These are phyloP conservation scores for Cyamopsis tetragonoloba DNA, from an alignment of 306 rosid species.

Conservation along the genomic window DNA sequence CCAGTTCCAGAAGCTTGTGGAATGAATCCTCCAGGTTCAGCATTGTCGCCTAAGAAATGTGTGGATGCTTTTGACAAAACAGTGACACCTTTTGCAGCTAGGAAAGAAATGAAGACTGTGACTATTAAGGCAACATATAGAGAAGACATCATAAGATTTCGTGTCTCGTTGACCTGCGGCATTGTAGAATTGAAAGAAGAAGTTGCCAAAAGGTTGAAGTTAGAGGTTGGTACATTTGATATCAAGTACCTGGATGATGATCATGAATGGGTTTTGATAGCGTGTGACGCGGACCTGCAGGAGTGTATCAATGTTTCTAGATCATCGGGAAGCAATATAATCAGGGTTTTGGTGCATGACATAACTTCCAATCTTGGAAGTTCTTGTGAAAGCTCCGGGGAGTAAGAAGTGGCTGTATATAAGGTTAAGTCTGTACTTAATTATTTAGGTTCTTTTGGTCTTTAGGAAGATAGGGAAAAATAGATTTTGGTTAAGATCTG, in stretches of 20 bases:
- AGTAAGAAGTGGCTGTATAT: conserved; percentile 41
- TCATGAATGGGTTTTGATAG: conserved; percentile 83
- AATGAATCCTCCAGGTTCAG: conserved; percentile 39
- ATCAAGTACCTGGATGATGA: conserved; percentile 86
- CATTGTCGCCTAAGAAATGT: conserved; percentile 46
- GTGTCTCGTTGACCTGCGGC: conserved; percentile 45
- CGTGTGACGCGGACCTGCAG: conserved; percentile 86
- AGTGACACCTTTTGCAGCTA: conserved; percentile 25
- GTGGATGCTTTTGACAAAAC: conserved; percentile 27
- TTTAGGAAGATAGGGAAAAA: conserved; percentile 30
- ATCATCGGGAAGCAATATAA: conserved; percentile 58
- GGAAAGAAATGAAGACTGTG: conserved; percentile 54
- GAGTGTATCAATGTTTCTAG: conserved; percentile 77
- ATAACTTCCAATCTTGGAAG: conserved; percentile 57
- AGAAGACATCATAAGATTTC: conserved; percentile 79
- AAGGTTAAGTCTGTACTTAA: conserved; percentile 24
- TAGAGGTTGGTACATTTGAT: conserved; percentile 75
- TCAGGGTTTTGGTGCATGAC: conserved; percentile 75
- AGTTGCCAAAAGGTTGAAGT: conserved; percentile 71
- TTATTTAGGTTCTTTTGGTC: conserved; percentile 25
- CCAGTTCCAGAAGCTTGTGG: conserved; percentile 52
- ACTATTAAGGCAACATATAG: conserved; percentile 76
- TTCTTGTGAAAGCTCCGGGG: conserved; percentile 68
- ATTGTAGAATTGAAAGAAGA: conserved; percentile 63
- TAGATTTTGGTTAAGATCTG: conserved; percentile 34